Percentiles rank a stretch among this genome's conserved stretches.
These are phyloP conservation scores for Breynia disticha DNA, from an alignment of 441 rosid species.

Conservation along the genomic window DNA sequence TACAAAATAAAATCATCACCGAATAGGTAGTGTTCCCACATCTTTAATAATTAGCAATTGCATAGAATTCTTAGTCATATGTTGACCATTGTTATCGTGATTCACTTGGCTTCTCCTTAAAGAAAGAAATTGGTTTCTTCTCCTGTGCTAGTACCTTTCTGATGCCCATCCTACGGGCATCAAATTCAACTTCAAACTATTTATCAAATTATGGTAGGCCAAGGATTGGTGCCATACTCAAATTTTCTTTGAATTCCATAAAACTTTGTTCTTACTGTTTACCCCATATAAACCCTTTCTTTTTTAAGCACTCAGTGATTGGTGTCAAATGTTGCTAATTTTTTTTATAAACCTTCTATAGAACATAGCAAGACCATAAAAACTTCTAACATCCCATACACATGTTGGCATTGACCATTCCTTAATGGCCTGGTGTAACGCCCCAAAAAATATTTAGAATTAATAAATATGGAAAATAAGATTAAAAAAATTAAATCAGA, in stretches of 20 bases:
- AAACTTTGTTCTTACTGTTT: background rate
- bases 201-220: conserved; percentile 2
- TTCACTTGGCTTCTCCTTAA: background rate
- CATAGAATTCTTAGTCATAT: conserved; percentile 6
- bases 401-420: no score
- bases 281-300: background rate
- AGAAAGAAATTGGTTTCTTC: background rate
- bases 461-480: no score
- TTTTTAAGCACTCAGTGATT: conserved; percentile 5
- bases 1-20: background rate
- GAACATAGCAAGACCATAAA: no score
- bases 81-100: background rate
- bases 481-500: no score
- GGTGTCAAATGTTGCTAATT: background rate
- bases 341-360: no score
- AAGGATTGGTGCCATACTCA: background rate
- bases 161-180: background rate
- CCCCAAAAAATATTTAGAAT: no score
- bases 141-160: background rate
- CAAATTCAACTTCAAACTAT: background rate
- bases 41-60: background rate
- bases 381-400: no score
- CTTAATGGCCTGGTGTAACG: no score
- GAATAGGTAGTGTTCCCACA: background rate
- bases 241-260: background rate